These are phyloP conservation scores for Didymella segeticola DNA, from an alignment of 2,329 filamentous ascomycete species.

Conservation along the genomic window DNA sequence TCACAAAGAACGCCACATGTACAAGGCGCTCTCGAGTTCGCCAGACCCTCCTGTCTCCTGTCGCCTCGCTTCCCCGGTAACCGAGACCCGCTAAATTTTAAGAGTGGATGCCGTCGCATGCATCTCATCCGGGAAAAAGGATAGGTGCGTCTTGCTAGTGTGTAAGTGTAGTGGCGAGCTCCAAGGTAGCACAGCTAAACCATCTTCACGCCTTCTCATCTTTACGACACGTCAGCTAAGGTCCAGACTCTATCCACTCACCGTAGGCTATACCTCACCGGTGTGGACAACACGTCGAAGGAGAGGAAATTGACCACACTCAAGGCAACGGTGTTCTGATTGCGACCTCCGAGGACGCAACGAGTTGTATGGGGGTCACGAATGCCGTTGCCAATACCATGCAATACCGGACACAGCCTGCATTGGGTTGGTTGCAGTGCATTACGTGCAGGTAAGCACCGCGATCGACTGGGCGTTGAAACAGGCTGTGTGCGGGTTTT, in stretches of 20 bases:
- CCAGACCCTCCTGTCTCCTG: constrained; percentile 4
- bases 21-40: constrained; percentile 1
- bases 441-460: constrained; percentile 17
- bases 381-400: constrained; percentile 3
- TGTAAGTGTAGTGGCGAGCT: not conserved
- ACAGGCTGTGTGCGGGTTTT: not conserved
- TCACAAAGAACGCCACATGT: constrained; percentile 1
- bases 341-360: not conserved
- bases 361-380: constrained; percentile 5
- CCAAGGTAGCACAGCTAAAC: constrained; percentile 1
- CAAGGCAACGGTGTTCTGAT: constrained; percentile 4
- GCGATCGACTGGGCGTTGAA: constrained; percentile 12
- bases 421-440: constrained; percentile 3
- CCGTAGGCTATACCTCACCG: constrained; percentile 2
- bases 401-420: not conserved
- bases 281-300: not conserved
- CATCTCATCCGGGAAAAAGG: not conserved
- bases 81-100: constrained; percentile 8
- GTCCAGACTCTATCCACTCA: constrained; percentile 8
- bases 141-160: constrained; percentile 5
- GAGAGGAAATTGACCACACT: not conserved
- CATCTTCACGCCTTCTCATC: not conserved
- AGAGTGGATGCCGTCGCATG: constrained; percentile 4
- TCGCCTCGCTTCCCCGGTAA: constrained; percentile 5
- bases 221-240: not conserved